Conservation (phyloP, 2,329 filamentous ascomycete genomes). For the Clarireedia hainanense region DNA sequence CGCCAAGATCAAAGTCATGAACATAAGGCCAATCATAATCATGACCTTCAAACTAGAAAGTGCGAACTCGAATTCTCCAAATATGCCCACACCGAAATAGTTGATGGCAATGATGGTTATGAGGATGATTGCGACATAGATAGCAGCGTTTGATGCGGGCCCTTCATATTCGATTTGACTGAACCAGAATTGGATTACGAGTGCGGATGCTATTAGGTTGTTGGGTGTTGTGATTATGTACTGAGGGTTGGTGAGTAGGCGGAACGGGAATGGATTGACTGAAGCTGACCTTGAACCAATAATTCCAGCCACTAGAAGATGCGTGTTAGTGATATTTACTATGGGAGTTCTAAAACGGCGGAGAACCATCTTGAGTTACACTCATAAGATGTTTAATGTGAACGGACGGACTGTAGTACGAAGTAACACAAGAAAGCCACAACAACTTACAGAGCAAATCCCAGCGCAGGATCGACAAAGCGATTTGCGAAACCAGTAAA, state of each 20-base stretch:
- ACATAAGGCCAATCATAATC: constrained; percentile 57
- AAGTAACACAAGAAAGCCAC: no score
- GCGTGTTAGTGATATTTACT: no score
- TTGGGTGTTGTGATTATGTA: constrained; percentile 84
- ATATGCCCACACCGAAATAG: constrained; percentile 41
- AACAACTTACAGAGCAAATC: constrained; percentile 52
- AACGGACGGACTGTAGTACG: no score
- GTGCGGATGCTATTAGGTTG: constrained; percentile 68
- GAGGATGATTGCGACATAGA: constrained; percentile 69
- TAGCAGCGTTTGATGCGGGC: constrained; percentile 59
- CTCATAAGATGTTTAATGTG: no score
- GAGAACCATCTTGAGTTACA: no score
- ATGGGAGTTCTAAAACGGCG: no score
- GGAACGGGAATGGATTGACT: not conserved
- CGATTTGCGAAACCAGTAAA: constrained; percentile 75
- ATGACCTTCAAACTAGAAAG: constrained; percentile 60
- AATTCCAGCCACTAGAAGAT: constrained; percentile 19
- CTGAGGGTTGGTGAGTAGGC: constrained; percentile 12
- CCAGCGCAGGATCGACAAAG: constrained; percentile 73
- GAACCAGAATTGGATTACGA: constrained; percentile 76
- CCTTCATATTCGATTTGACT: constrained; percentile 34
- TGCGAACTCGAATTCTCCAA: constrained; percentile 46
- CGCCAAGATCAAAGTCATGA: constrained; percentile 56
- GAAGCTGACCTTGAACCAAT: constrained; percentile 22
- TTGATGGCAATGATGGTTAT: constrained; percentile 58